Evolutionary conservation across 2,329 filamentous ascomycete genomes (phyloP), one percentile per base, ranked within the genome.

Genomic region (Nigrospora osmanthi): DNA sequence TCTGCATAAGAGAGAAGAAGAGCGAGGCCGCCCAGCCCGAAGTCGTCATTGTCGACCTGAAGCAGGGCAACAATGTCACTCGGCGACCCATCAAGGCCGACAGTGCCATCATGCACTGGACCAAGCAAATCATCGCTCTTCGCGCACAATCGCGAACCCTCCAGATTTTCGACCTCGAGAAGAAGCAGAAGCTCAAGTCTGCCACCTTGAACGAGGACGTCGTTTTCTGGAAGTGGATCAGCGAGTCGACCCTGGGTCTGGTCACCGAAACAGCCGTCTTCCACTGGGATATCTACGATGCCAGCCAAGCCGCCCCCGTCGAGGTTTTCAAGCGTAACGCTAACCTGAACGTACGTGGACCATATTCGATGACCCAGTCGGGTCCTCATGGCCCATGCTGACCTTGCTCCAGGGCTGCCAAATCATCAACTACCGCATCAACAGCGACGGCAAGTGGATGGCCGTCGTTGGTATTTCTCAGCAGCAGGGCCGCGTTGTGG

Each of bases 81-180:
- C 85, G 87, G 60, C 82, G 91, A 64, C 89, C 91, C 40, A 98
- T 98, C 75, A 97, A 95, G 76, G 93, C 93, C 61, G 93, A 98
- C 72, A 97, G 90, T 80, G 93, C 94, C 59, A 95, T 98, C 65
- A 97, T 98, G 93, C 93, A 98, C 80, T 95, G 89, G 88, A 85
- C 79, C 58, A 87, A 85, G 65, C 89, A 95, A 67, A 88, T 98
- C 65, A 97, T 98, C 61, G 93, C 94, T 51, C 80, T 98, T 56
- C 95, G 95, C 72, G 91, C 93, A 40, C 89, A 96, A 67, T 86
- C 85, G 52, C 81, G 89, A 63, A 98, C 93, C 54, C 80, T 98
- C 50, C 94, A 98, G 73, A 95, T 98, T 65, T 98, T 98, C 70
- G 91, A 98, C 66, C 79, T 98, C 49, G 83, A 82, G 57, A 80